Conservation (phyloP, 257 asterid genomes). For the Solanum bukasovii region DNA sequence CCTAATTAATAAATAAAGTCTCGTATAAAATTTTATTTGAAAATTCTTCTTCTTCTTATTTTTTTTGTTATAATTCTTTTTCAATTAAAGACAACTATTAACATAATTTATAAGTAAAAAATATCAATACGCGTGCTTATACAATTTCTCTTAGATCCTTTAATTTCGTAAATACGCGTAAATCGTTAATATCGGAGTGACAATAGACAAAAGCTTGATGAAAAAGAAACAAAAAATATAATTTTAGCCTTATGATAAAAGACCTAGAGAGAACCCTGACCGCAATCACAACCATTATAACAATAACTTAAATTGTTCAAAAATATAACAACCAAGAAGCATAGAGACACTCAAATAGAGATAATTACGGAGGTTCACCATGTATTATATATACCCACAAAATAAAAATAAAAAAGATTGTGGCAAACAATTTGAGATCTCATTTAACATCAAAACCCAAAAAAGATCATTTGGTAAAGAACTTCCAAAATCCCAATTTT, state of each 20-base stretch:
- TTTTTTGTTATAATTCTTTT: too few species aligned
- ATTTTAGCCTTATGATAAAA: not conserved
- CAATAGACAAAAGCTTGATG: too few species aligned
- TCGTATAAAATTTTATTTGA: too few species aligned
- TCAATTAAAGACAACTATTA: too few species aligned
- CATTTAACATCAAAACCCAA: not conserved
- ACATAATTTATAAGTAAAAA: too few species aligned
- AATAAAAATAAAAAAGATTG: not conserved
- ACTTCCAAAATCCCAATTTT: constrained; percentile 28
- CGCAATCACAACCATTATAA: not conserved
- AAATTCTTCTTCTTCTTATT: too few species aligned
- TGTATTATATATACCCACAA: not conserved
- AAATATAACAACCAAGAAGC: not conserved
- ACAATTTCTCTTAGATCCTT: too few species aligned
- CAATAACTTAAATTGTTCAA: not conserved
- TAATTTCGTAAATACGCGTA: too few species aligned
- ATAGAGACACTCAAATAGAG: not conserved
- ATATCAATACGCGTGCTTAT: too few species aligned
- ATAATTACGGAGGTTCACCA: not conserved
- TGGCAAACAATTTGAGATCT: not conserved
- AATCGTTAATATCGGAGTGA: too few species aligned
- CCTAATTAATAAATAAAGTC: too few species aligned
- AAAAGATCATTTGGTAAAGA: constrained; percentile 5
- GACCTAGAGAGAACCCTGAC: not conserved
- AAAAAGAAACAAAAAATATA: not conserved